Percentiles rank a stretch among this genome's conserved stretches.
Conservation (phyloP, 2,329 filamentous ascomycete species). For the Myriosclerotinia scirpicola region DNA sequence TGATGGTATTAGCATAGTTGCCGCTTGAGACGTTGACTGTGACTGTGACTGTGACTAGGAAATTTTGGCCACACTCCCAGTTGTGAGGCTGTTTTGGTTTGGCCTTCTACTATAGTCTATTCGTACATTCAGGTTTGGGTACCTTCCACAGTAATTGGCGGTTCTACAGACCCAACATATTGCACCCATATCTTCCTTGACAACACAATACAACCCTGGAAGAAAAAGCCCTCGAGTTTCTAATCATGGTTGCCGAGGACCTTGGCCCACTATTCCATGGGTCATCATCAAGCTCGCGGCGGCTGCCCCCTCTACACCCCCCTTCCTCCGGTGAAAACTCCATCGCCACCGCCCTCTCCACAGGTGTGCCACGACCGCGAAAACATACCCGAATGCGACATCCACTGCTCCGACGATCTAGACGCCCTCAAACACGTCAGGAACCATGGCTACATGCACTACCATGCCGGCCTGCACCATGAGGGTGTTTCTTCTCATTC, state of each 20-base stretch:
- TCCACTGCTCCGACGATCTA: constrained; percentile 12
- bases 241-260: neutral
- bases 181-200: neutral
- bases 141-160: neutral
- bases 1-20: constrained; percentile 9
- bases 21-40: neutral
- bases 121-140: too few relatives aligned
- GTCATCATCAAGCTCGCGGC: constrained; percentile 14
- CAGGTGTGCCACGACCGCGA: constrained; percentile 9
- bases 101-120: too few relatives aligned
- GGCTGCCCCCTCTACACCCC: neutral
- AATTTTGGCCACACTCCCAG: too few relatives aligned
- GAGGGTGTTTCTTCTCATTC: neutral
- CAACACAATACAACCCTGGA: neutral
- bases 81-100: too few relatives aligned
- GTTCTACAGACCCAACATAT: neutral
- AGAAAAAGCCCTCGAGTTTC: too few relatives aligned
- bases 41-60: too few relatives aligned
- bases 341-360: neutral
- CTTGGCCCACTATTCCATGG: neutral
- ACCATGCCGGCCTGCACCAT: neutral
- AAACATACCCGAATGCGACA: constrained; percentile 6
- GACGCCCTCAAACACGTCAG: constrained; percentile 18
- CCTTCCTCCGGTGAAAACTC: neutral
- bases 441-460: neutral